phyloP scores from a whole-genome alignment of 129 eudicot genomes.

The Tagetes erecta region DNA sequence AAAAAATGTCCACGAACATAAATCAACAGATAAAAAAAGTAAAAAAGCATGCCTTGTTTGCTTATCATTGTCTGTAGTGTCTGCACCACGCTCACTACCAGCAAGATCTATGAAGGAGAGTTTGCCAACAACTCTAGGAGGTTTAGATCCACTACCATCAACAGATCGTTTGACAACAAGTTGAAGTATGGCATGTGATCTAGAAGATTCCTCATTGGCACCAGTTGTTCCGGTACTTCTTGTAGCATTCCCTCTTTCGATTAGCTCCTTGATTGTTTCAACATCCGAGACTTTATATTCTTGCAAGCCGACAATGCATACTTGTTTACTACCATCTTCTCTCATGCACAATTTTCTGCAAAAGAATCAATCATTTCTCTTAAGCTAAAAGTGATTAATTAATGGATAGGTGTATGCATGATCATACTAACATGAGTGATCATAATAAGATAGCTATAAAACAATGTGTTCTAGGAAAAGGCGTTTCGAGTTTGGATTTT shows the following conservation, averaged over 20 bases:
- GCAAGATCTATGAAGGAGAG: slow-evolving; percentile 98
- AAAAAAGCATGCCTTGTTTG: slow-evolving; percentile 65
- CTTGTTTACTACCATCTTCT: slow-evolving; percentile 97
- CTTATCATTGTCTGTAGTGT: slow-evolving; percentile 93
- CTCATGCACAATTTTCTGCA: slow-evolving; percentile 92
- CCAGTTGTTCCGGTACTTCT: slow-evolving; percentile 98
- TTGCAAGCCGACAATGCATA: slow-evolving; percentile 96
- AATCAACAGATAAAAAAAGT: slow-evolving; percentile 6
- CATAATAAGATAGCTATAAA: background rate
- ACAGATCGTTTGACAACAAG: slow-evolving; percentile 69
- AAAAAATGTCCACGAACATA: background rate
- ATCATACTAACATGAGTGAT: background rate
- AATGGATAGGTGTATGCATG: background rate
- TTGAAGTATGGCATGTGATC: slow-evolving; percentile 98
- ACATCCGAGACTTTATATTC: slow-evolving; percentile 85
- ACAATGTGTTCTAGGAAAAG: background rate
- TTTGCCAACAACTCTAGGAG: slow-evolving; percentile 89
- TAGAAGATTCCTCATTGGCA: slow-evolving; percentile 96
- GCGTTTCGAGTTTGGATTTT: background rate
- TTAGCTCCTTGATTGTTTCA: slow-evolving; percentile 86
- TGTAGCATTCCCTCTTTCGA: slow-evolving; percentile 87
- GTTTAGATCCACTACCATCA: slow-evolving; percentile 86
- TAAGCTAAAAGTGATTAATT: background rate
- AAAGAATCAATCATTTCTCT: slow-evolving; percentile 9
- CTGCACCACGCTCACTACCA: slow-evolving; percentile 99